phyloP scores from a whole-genome alignment of 2,329 filamentous ascomycete genomes.

The Pseudogymnoascus pannorum region DNA sequence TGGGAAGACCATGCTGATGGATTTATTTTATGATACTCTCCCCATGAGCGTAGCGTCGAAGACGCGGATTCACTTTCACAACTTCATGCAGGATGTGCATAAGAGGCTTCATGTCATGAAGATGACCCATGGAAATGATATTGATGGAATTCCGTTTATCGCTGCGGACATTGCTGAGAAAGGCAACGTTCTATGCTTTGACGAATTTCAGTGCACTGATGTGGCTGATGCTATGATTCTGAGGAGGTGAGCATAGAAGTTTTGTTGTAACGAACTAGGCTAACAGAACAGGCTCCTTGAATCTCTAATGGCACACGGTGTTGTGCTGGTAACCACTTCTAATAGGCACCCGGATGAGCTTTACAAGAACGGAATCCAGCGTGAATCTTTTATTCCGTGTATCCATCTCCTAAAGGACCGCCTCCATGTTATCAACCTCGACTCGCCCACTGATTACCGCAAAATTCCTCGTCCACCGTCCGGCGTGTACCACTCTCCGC shows the following conservation, averaged over 20 bases:
- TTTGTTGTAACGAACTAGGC: constrained; percentile 1
- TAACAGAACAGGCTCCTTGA: constrained; percentile 60
- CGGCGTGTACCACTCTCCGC: constrained; percentile 85
- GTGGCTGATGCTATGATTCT: constrained; percentile 98
- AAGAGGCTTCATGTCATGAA: constrained; percentile 85
- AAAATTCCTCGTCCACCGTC: constrained; percentile 91
- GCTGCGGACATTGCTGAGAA: constrained; percentile 88
- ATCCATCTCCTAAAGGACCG: constrained; percentile 83
- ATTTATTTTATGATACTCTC: constrained; percentile 91
- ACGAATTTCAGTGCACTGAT: constrained; percentile 98
- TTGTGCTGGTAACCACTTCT: constrained; percentile 90
- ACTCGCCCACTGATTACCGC: constrained; percentile 93
- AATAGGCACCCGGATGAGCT: constrained; percentile 95
- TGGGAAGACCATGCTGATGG: constrained; percentile 99
- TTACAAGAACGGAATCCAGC: constrained; percentile 96
- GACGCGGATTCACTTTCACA: constrained; percentile 95
- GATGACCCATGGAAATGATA: constrained; percentile 77
- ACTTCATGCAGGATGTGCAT: constrained; percentile 99
- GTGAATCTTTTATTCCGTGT: constrained; percentile 89
- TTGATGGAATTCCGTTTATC: constrained; percentile 85
- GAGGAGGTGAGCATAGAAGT: constrained; percentile 47
- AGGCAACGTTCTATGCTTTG: constrained; percentile 86
- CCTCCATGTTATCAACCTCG: constrained; percentile 85
- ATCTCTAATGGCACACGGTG: constrained; percentile 89
- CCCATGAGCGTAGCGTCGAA: constrained; percentile 73